Evolutionary conservation across 371 early-diverging fungal species (phyloP).

Genomic region (Mucor saturninus): DNA sequence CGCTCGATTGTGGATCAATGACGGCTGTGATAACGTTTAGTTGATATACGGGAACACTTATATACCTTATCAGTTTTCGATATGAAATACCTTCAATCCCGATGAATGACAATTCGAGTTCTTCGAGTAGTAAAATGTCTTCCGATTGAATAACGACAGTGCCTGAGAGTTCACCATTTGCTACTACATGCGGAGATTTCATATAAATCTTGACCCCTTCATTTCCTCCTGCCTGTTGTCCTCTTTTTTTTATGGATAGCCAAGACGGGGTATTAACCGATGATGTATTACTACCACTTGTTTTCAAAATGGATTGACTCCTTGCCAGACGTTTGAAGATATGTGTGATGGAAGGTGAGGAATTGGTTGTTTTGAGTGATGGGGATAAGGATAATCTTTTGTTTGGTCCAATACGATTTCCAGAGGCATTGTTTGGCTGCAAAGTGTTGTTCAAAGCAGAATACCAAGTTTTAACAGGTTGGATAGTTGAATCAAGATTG

Average conservation of each 20-base stretch:
- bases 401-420: background rate
- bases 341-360: background rate
- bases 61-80: no score
- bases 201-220: constrained; percentile 25
- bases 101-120: background rate
- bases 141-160: constrained; percentile 24
- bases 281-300: background rate
- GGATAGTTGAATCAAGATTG: background rate
- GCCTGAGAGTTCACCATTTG: constrained; percentile 36
- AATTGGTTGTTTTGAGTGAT: background rate
- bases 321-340: background rate
- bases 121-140: background rate
- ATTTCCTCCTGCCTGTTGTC: constrained; percentile 3
- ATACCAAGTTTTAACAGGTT: background rate
- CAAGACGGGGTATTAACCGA: background rate
- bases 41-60: no score
- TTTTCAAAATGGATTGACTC: background rate
- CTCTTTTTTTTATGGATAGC: constrained; percentile 4
- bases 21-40: no score
- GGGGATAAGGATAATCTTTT: background rate
- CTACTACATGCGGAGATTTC: constrained; percentile 42
- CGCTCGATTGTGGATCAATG: no score
- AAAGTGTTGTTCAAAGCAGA: background rate
- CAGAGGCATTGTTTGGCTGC: background rate
- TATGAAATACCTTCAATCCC: constrained; percentile 11